Conservation (phyloP, 192 early-diverging fungal genomes). For the Linnemannia schmuckeri region DNA sequence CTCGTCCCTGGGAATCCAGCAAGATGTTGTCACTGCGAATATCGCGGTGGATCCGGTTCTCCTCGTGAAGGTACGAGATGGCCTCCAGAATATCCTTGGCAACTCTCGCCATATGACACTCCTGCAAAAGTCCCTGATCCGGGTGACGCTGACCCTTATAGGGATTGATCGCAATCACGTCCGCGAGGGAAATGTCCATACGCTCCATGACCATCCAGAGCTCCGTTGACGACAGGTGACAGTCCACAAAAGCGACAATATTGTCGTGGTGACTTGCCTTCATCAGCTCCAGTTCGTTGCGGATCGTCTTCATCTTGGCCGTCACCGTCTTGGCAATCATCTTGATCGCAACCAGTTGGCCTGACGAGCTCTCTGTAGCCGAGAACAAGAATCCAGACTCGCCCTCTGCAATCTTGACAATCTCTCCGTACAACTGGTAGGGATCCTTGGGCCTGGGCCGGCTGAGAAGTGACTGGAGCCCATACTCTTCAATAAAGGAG, state of each 20-base stretch:
- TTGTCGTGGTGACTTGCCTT: constrained; percentile 90
- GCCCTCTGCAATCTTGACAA: constrained; percentile 94
- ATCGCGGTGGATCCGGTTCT: constrained; percentile 92
- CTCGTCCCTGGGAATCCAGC: constrained; percentile 81
- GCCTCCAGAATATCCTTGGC: constrained; percentile 87
- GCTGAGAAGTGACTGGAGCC: constrained; percentile 20
- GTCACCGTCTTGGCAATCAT: constrained; percentile 89
- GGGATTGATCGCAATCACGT: constrained; percentile 92
- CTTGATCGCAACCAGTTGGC: constrained; percentile 87
- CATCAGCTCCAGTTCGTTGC: constrained; percentile 91
- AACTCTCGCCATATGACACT: constrained; percentile 93
- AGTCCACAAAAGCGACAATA: constrained; percentile 95
- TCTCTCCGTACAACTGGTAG: constrained; percentile 81
- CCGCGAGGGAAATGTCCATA: constrained; percentile 98
- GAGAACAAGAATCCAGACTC: constrained; percentile 93
- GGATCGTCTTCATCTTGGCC: constrained; percentile 91
- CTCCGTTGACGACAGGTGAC: constrained; percentile 83
- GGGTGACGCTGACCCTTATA: constrained; percentile 44
- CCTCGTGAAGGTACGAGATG: constrained; percentile 81
- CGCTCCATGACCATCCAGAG: constrained; percentile 99
- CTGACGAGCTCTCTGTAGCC: constrained; percentile 73
- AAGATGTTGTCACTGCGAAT: constrained; percentile 96
- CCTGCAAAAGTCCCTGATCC: constrained; percentile 71
- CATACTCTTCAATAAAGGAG: constrained; percentile 48
- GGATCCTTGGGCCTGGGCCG: constrained; percentile 70